These are phyloP conservation scores for Auricularia sp. DNA, from an alignment of 768 basidiomycete genomes.

Conservation along the genomic window DNA sequence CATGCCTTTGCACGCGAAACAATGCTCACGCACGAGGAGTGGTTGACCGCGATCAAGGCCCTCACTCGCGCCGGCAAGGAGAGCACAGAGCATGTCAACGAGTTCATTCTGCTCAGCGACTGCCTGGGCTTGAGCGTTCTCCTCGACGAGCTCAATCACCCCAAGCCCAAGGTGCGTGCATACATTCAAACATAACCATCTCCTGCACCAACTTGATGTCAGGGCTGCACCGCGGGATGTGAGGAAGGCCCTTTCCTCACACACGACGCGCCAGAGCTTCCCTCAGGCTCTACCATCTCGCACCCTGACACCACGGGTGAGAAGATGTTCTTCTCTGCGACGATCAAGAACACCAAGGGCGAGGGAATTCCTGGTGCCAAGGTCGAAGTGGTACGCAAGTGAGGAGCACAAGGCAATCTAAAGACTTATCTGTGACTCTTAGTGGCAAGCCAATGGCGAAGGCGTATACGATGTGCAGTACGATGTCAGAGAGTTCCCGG, in stretches of 20 bases:
- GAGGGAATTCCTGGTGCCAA: conserved; percentile 22
- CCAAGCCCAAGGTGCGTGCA: conserved; percentile 20
- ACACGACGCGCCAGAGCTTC: conserved; percentile 21
- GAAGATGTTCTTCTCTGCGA: conserved; percentile 26
- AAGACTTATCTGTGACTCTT: neutral
- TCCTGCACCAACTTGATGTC: neutral
- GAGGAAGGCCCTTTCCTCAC: conserved; percentile 29
- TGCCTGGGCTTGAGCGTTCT: conserved; percentile 29
- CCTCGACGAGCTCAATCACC: conserved; percentile 28
- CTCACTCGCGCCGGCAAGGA: conserved; percentile 30
- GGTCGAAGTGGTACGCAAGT: conserved; percentile 24
- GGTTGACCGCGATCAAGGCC: conserved; percentile 28
- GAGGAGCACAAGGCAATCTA: neutral
- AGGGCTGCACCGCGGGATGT: conserved; percentile 25
- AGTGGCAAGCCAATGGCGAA: conserved; percentile 35
- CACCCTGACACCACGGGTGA: conserved; percentile 23
- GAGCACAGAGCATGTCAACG: conserved; percentile 28
- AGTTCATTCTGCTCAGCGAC: conserved; percentile 33
- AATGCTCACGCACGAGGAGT: conserved; percentile 28
- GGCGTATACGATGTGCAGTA: conserved; percentile 29
- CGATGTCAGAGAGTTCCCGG: conserved; percentile 7
- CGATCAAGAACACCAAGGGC: conserved; percentile 26
- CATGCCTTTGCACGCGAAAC: conserved; percentile 31
- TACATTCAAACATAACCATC: neutral
- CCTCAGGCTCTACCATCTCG: conserved; percentile 19